Evolutionary conservation across 1,284 basidiomycete genomes (phyloP).

Genomic region (Dichomitus squalens): DNA sequence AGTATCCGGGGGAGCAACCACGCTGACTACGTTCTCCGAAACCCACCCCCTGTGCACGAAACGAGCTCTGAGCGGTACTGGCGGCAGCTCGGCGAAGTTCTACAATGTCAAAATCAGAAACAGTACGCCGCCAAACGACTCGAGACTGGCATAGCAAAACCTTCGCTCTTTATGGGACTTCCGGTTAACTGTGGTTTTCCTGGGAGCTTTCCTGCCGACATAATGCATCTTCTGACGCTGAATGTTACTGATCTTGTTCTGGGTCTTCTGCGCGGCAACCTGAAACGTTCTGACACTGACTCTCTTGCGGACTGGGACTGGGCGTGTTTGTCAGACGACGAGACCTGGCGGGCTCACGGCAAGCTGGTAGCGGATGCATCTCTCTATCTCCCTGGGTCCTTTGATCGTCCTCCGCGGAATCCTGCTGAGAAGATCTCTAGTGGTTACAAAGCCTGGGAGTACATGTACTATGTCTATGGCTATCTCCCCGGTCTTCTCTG

Average conservation of each 20-base stretch:
- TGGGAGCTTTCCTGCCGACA: constrained; percentile 17
- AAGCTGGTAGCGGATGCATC: constrained; percentile 17
- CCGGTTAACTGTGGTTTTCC: constrained; percentile 19
- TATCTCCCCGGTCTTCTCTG: constrained; percentile 31
- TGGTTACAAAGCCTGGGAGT: no score
- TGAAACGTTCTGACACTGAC: constrained; percentile 34
- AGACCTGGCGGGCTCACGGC: constrained; percentile 39
- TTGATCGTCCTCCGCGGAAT: constrained; percentile 33
- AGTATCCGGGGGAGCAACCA: background rate
- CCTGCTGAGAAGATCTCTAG: no score
- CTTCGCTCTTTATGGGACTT: constrained; percentile 22
- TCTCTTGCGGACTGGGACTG: constrained; percentile 36
- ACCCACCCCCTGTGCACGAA: background rate
- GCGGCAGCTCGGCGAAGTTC: constrained; percentile 1
- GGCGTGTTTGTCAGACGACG: constrained; percentile 30
- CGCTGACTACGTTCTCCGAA: constrained; percentile 6
- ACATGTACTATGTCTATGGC: no score
- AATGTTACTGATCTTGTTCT: constrained; percentile 24
- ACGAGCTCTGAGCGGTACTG: background rate
- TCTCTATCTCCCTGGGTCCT: constrained; percentile 29
- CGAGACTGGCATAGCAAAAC: constrained; percentile 27
- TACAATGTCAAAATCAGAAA: constrained; percentile 1
- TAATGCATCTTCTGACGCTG: no score
- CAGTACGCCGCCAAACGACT: constrained; percentile 15
- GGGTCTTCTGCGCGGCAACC: constrained; percentile 7